Conservation (phyloP, 345 rosid genomes). For the Eucalyptus sideroxylon region DNA sequence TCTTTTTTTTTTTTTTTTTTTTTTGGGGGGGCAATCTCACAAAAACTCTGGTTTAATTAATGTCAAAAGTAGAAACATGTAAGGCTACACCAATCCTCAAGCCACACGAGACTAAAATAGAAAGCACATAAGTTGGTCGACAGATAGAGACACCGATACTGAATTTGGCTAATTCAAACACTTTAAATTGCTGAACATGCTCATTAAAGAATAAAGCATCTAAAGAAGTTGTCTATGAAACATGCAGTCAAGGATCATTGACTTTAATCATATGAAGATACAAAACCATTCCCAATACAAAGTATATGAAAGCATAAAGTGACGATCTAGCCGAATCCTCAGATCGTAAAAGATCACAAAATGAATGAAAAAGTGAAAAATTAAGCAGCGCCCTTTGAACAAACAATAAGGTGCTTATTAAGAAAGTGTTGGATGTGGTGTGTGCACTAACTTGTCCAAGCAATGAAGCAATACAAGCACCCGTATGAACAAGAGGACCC, state of each 20-base stretch:
- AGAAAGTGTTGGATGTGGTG: background rate
- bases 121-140: background rate
- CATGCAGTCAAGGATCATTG: background rate
- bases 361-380: background rate
- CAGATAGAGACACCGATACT: background rate
- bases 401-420: background rate
- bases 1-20: background rate
- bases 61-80: background rate
- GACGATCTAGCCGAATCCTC: background rate
- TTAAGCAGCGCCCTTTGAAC: background rate
- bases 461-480: slow-evolving; percentile 98
- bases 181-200: background rate
- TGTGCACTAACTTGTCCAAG: slow-evolving; percentile 71
- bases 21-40: background rate
- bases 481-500: slow-evolving; percentile 94
- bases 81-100: background rate
- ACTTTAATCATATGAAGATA: background rate
- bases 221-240: background rate
- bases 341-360: background rate
- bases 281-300: background rate
- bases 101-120: background rate
- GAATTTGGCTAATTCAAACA: background rate
- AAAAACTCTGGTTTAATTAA: background rate
- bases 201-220: background rate
- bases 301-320: background rate